phyloP scores from a whole-genome alignment of 2,329 filamentous ascomycete species.

The Diaporthe sp. region DNA sequence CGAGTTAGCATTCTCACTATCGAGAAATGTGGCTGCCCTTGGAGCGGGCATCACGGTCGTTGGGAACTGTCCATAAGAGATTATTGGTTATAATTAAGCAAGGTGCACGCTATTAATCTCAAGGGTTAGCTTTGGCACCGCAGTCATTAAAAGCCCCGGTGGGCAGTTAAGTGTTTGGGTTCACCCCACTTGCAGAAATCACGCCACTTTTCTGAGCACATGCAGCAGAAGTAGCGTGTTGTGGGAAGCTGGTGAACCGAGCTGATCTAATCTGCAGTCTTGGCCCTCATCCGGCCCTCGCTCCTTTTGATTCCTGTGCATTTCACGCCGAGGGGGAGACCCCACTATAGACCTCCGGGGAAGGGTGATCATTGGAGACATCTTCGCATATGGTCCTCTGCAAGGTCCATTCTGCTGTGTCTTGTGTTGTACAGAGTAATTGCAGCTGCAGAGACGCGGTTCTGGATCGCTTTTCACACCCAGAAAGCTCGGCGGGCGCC shows the following conservation, averaged over 20 bases:
- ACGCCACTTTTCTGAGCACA: slow-evolving; percentile 34
- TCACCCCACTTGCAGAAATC: slow-evolving; percentile 20
- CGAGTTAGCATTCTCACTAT: not conserved
- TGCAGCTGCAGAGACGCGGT: not conserved
- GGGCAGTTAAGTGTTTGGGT: not conserved
- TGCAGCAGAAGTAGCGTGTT: slow-evolving; percentile 31
- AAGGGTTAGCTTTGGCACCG: not conserved
- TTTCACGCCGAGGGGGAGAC: not conserved
- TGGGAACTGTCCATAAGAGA: not conserved
- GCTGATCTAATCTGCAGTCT: not conserved
- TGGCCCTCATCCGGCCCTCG: not conserved
- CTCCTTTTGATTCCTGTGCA: not conserved
- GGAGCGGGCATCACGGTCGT: not conserved
- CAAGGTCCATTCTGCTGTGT: not conserved
- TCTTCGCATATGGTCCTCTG: not conserved
- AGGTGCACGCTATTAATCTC: not conserved
- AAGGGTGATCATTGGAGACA: slow-evolving; percentile 5
- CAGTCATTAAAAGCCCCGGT: not conserved
- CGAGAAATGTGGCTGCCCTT: not conserved
- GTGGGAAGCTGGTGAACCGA: not conserved
- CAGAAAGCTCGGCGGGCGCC: not conserved
- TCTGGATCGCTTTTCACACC: not conserved
- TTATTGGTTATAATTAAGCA: not conserved
- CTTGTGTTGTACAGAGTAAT: not conserved
- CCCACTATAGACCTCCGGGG: slow-evolving; percentile 4